Conservation (phyloP, 352 stramenopile species). For the Globisporangium cylindrosporum region DNA sequence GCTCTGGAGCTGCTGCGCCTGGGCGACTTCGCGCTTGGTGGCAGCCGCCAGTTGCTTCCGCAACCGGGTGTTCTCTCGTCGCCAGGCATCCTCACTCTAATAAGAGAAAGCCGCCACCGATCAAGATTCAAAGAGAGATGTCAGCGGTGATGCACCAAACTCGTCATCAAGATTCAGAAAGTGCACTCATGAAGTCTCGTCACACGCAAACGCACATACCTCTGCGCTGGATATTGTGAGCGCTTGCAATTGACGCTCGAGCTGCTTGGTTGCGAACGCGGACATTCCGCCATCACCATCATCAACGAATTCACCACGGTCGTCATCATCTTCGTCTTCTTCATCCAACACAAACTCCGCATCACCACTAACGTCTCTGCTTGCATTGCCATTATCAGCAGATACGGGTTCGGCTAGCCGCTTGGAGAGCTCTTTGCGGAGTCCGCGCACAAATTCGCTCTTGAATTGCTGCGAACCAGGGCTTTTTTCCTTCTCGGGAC, state of each 20-base stretch:
- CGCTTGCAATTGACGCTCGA: slow-evolving; percentile 6
- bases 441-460: slow-evolving; percentile 11
- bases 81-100: slow-evolving; percentile 25
- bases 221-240: slow-evolving; percentile 5
- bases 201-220: neutral
- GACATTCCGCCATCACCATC: neutral
- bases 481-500: neutral
- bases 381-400: neutral
- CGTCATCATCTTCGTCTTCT: neutral
- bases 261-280: neutral
- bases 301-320: slow-evolving; percentile 1
- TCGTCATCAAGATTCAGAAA: too few relatives aligned
- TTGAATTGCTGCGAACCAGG: neutral
- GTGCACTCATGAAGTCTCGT: neutral
- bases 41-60: slow-evolving; percentile 17
- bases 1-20: slow-evolving; percentile 10
- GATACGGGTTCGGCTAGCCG: slow-evolving; percentile 6
- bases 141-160: neutral
- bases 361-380: neutral
- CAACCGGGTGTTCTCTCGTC: slow-evolving; percentile 26
- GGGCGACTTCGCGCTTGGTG: slow-evolving; percentile 12
- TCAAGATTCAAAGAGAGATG: neutral
- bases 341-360: neutral
- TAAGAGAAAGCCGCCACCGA: neutral
- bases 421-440: slow-evolving; percentile 17